Evolutionary conservation across 164 flowering plant species (phyloP), one percentile per base, ranked within the genome.

Genomic region (Vitis riparia): DNA sequence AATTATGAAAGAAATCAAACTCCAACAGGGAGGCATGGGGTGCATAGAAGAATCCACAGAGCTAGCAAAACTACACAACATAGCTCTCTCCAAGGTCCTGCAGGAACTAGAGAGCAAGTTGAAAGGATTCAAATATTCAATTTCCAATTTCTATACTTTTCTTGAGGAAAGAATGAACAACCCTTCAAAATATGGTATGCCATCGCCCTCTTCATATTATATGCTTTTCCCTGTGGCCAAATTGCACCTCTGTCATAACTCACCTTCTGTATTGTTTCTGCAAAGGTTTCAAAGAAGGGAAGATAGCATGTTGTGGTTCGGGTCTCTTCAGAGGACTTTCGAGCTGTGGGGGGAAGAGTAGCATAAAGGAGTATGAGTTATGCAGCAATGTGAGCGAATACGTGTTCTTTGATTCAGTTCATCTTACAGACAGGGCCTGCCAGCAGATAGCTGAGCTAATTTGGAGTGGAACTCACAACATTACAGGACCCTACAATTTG

Each of bases 11-110:
- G 58, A 51, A 11, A 76, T 55, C 68, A 51, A 66, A 30, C 62
- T 30, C 11, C 23, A 17, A 15, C 59, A 7, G 8, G 64, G 30
- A 37, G 44, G 44, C 62, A 2, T 23, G 51, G 49, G 23, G 4
- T 82, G 81, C 62, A 6, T 47, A 0, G 50, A 73, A 8, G 75
- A 63, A 13, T 64, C 66, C 14, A 62, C 68, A n/a, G 48, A 15
- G 3, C 17, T 75, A 5, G 80, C 75, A 13, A 63, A 44, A 12
- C 51, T 75, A 17, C 83, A 82, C 79, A 82, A 80, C 65, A 51
- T 9, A 17, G 73, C 30, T 3, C 72, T 82, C 3, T 23, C 68
- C 1, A 27, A 59, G 11, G 32, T 51, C n/a, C 73, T 73, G 11
- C 3, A 63, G 37, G 55, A 55, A 11, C 11, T 80, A 9, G 53